Evolutionary conservation across 257 asterid genomes (phyloP).

Genomic region (Parsonsia alboflavescens): DNA sequence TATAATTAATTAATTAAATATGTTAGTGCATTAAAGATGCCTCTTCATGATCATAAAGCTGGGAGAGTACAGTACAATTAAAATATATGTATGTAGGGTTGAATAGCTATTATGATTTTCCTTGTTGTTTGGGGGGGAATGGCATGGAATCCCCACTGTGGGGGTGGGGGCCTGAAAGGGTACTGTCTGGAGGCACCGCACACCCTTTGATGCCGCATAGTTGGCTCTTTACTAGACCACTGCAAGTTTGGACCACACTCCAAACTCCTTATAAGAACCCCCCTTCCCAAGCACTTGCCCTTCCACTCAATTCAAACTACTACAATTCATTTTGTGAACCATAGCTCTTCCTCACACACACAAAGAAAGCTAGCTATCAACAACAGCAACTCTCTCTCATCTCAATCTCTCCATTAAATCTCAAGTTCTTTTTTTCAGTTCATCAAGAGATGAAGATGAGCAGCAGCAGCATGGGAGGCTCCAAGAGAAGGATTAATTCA

Average conservation of each 20-base stretch:
- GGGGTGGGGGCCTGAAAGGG: conserved; percentile 36
- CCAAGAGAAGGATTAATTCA: conserved; percentile 57
- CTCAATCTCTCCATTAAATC: too few species aligned
- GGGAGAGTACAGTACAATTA: too few species aligned
- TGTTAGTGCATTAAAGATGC: too few species aligned
- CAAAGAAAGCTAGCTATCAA: too few species aligned
- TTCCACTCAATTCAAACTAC: conserved; percentile 10
- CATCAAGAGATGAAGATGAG: conserved; percentile 50
- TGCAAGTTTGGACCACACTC: conserved; percentile 33
- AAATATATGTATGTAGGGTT: background rate
- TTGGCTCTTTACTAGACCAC: conserved; percentile 59
- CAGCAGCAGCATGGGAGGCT: conserved; percentile 34
- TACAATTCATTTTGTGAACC: background rate
- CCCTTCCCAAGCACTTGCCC: background rate
- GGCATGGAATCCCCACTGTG: conserved; percentile 31
- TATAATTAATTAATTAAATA: too few species aligned
- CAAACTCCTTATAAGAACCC: conserved; percentile 34
- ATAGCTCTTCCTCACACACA: too few species aligned
- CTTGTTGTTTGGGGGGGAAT: background rate
- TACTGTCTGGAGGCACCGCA: conserved; percentile 54
- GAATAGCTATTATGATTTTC: conserved; percentile 4
- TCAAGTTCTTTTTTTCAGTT: too few species aligned
- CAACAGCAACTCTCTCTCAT: too few species aligned
- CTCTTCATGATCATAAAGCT: too few species aligned
- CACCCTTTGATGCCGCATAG: conserved; percentile 59